phyloP scores from a whole-genome alignment of 352 stramenopile species.

The Thalassiosira ordinaria region DNA sequence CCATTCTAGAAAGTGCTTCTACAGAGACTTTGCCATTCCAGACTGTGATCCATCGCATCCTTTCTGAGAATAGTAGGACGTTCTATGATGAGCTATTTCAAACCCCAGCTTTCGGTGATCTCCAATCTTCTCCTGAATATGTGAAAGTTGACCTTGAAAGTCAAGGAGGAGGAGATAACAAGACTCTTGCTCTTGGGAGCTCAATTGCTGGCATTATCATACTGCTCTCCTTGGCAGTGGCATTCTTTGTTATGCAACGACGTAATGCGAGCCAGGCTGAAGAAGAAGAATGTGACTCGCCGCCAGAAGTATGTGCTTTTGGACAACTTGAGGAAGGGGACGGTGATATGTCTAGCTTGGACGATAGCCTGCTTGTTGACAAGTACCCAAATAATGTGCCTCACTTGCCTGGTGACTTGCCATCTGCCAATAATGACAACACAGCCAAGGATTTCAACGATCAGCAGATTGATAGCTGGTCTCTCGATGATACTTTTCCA shows the following conservation, averaged over 20 bases:
- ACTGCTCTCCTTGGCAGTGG: background rate
- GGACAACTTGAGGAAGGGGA: constrained; percentile 1
- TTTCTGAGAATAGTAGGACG: background rate
- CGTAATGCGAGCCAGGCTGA: background rate
- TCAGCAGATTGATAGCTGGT: constrained; percentile 1
- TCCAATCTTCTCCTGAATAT: background rate
- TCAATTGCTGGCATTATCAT: constrained; percentile 6
- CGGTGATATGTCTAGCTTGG: constrained; percentile 1
- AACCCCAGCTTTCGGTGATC: constrained; percentile 2
- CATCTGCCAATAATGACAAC: background rate
- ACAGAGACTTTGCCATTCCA: constrained; percentile 11
- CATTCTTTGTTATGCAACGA: constrained; percentile 21
- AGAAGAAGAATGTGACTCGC: background rate
- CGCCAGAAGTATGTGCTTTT: background rate
- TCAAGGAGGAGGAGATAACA: constrained; percentile 1
- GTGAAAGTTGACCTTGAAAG: constrained; percentile 1
- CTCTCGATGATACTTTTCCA: constrained; percentile 6
- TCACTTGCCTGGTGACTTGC: constrained; percentile 9
- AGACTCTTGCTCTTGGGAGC: constrained; percentile 6
- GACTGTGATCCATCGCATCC: background rate
- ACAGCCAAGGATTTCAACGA: background rate
- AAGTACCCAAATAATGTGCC: constrained; percentile 15
- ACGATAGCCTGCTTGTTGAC: constrained; percentile 6
- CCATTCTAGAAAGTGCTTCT: no score
- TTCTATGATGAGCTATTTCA: constrained; percentile 13